Evolutionary conservation across 805 yeast species (phyloP).

Genomic region (Torulaspora delbrueckii): DNA sequence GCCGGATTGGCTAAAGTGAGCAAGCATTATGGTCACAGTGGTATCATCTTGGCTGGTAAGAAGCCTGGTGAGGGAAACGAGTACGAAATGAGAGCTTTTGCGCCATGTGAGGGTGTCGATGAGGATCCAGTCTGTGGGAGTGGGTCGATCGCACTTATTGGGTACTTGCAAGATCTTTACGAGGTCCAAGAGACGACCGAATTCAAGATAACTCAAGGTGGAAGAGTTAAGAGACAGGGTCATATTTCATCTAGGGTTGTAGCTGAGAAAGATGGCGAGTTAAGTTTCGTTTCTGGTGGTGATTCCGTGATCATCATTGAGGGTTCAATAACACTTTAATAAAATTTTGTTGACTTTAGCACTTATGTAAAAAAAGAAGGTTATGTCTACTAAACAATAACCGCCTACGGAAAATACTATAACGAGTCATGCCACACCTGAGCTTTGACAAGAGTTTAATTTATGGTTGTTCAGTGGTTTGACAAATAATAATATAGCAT

Average conservation of each 20-base stretch:
- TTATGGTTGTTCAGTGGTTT: no score
- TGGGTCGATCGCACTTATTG: conserved; percentile 39
- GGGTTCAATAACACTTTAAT: conserved; percentile 27
- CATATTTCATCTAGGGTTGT: conserved; percentile 27
- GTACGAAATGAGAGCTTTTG: conserved; percentile 44
- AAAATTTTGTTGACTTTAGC: no score
- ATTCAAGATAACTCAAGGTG: conserved; percentile 38
- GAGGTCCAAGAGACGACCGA: conserved; percentile 17
- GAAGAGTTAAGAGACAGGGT: conserved; percentile 40
- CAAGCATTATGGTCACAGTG: conserved; percentile 26
- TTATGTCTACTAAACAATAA: no score
- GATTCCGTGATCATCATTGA: conserved; percentile 37
- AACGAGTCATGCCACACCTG: no score
- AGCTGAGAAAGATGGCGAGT: conserved; percentile 8
- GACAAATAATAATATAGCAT: no score
- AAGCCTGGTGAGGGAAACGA: conserved; percentile 24
- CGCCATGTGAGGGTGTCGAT: conserved; percentile 34
- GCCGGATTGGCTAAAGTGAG: conserved; percentile 21
- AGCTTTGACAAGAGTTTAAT: no score
- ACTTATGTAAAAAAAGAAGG: no score
- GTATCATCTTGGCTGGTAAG: conserved; percentile 40
- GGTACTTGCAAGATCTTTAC: conserved; percentile 27
- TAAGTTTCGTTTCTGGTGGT: conserved; percentile 38
- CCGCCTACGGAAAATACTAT: no score
- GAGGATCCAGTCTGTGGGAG: conserved; percentile 57